Conservation (phyloP, 2,329 filamentous ascomycete genomes). For the Fusarium begoniae region DNA sequence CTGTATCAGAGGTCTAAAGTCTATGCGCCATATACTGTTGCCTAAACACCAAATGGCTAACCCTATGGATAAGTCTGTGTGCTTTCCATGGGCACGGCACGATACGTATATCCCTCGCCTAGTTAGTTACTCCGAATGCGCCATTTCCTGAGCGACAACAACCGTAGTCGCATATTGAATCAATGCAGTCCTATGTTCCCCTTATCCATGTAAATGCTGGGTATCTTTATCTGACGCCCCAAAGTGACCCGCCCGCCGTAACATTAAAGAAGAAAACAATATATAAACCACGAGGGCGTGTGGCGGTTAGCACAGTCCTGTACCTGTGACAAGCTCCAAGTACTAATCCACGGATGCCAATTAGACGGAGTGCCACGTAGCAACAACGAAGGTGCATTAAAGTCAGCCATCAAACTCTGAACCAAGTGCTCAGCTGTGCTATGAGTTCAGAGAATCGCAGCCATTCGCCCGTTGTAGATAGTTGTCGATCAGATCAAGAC, state of each 20-base stretch:
- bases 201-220: constrained; percentile 43
- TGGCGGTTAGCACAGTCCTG: neutral
- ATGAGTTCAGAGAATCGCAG: neutral
- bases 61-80: neutral
- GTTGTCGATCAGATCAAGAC: constrained; percentile 32
- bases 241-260: constrained; percentile 11
- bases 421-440: neutral
- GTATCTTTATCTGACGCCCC: constrained; percentile 37
- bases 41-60: constrained; percentile 6
- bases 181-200: constrained; percentile 26
- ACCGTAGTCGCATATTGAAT: constrained; percentile 20
- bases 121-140: constrained; percentile 35
- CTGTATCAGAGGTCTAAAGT: constrained; percentile 12
- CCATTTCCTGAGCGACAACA: constrained; percentile 24
- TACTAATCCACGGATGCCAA: neutral
- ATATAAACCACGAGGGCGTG: neutral
- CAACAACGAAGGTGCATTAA: neutral
- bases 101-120: constrained; percentile 6
- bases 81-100: neutral
- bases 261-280: constrained; percentile 19
- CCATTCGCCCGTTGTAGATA: neutral
- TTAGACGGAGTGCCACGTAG: constrained; percentile 4
- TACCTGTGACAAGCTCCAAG: neutral
- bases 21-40: constrained; percentile 19
- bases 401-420: neutral